Base-by-base conservation (phyloP, 306 rosid genomes). In the Cucurbita maxima region DNA sequence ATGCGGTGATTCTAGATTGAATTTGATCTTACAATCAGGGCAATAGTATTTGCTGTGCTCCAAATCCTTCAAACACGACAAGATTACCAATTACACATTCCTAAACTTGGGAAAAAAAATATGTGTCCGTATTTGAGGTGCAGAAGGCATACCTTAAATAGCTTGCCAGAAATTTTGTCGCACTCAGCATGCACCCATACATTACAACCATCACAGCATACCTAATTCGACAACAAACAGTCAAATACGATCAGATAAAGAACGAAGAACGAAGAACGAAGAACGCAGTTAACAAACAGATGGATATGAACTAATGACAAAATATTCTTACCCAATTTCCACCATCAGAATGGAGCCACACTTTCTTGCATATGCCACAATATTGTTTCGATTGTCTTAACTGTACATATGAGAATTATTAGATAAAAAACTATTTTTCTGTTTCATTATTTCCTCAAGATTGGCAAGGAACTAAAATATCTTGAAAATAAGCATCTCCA, bases 121-220 rank as follows among this genome's bases (percentile, higher is more conserved):
- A 22, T 70, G n/a, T 14, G 22, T 20, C 41, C 5, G 4, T 40
- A 38, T 37, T 38, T 7, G 58, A 78, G 78, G 34, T 70, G 64
- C 47, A 41, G 64, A 30, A 68, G 37, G 54, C 45, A 57, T 30
- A 94, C 99, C 99, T 91, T 89, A 63, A 94, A 81, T 68, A 82
- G 81, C 74, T 83, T 63, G 59, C 81, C 52, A 47, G 97, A 81
- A 48, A 91, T 89, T 74, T 84, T 83, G 74, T 79, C 99, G 57
- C 99, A 94, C 79, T 91, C 96, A 6, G 97, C 97, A 82, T 94
- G 99, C 76, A 94, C 96, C 99, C 97, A 94, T 73, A 94, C 99
- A 74, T 91, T 86, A 82, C 99, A 94, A 76, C 96, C 90, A 81
- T 94, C 99, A 79, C 99, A 94, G 75, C 95, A 89, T 45, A 94